Conservation (phyloP, 2,329 filamentous ascomycete genomes). For the Alternaria hordeiaustralica region DNA sequence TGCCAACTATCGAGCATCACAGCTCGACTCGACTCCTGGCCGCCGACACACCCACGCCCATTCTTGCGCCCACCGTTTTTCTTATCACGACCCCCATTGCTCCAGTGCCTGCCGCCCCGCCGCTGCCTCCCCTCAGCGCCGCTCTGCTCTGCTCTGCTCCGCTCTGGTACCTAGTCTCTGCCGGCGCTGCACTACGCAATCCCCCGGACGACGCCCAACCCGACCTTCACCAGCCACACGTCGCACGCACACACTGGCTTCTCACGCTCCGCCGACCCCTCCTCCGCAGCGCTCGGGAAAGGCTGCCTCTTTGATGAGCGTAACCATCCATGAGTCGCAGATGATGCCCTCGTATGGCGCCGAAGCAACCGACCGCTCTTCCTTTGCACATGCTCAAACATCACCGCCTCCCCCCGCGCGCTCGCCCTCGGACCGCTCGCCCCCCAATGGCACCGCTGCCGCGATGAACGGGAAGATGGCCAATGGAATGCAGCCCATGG, state of each 20-base stretch:
- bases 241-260: slow-evolving; percentile 29
- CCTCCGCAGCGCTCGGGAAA: slow-evolving; percentile 35
- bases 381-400: slow-evolving; percentile 42
- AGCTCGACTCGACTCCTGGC: slow-evolving; percentile 18
- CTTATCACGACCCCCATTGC: slow-evolving; percentile 4
- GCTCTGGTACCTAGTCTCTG: slow-evolving; percentile 3
- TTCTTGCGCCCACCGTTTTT: slow-evolving; percentile 20
- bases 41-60: slow-evolving; percentile 15
- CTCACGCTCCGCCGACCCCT: slow-evolving; percentile 33
- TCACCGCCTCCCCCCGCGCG: slow-evolving; percentile 39
- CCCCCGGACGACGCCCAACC: slow-evolving; percentile 14
- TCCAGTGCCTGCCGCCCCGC: slow-evolving; percentile 1
- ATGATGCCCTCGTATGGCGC: slow-evolving; percentile 60
- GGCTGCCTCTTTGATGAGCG: slow-evolving; percentile 39
- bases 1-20: slow-evolving; percentile 10
- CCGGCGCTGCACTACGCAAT: slow-evolving; percentile 16
- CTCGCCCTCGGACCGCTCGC: slow-evolving; percentile 34
- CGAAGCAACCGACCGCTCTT: slow-evolving; percentile 49
- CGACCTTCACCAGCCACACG: slow-evolving; percentile 20
- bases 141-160: slow-evolving; percentile 1
- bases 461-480: slow-evolving; percentile 43
- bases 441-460: slow-evolving; percentile 35
- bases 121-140: neutral
- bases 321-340: slow-evolving; percentile 44
- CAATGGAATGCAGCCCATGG: slow-evolving; percentile 44